Evolutionary conservation across 192 early-diverging fungal species (phyloP).

Genomic region (Lobosporangium transversale): DNA sequence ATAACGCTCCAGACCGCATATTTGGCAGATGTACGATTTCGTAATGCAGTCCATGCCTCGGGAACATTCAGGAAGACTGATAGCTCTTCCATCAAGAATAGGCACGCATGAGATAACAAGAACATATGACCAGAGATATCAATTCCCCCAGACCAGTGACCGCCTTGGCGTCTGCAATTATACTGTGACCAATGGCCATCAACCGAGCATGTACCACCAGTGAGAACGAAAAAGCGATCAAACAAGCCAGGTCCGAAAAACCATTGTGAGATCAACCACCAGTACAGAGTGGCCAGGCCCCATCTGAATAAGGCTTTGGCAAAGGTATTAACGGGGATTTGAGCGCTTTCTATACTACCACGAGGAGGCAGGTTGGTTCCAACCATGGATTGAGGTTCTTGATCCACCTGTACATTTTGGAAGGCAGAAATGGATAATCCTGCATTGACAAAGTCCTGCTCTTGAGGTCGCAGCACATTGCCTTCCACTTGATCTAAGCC

Average conservation of each 20-base stretch:
- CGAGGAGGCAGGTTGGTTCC: conserved; percentile 13
- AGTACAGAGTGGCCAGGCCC: conserved; percentile 78
- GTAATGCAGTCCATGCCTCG: conserved; percentile 10
- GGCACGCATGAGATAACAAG: conserved; percentile 76
- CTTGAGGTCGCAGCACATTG: background rate
- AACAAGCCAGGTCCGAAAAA: conserved; percentile 83
- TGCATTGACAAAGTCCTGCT: background rate
- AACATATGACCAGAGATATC: conserved; percentile 93
- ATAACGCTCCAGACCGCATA: conserved; percentile 53
- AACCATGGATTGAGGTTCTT: conserved; percentile 1
- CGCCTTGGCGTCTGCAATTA: conserved; percentile 61
- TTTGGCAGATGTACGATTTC: conserved; percentile 8
- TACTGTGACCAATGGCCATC: conserved; percentile 25
- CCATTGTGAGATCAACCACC: conserved; percentile 88
- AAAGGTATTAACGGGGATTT: conserved; percentile 14
- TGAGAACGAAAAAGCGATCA: conserved; percentile 78
- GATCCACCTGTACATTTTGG: background rate
- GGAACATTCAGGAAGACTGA: conserved; percentile 49
- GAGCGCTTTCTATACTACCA: conserved; percentile 8
- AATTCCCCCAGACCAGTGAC: conserved; percentile 79
- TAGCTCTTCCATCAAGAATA: conserved; percentile 79
- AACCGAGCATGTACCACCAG: conserved; percentile 73
- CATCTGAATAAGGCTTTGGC: conserved; percentile 57
- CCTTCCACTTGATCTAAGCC: too few relatives aligned
- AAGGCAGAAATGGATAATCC: conserved; percentile 1